Base-by-base conservation (phyloP, 1,139 yeast species). In the Saccharomyces hybrid region DNA sequence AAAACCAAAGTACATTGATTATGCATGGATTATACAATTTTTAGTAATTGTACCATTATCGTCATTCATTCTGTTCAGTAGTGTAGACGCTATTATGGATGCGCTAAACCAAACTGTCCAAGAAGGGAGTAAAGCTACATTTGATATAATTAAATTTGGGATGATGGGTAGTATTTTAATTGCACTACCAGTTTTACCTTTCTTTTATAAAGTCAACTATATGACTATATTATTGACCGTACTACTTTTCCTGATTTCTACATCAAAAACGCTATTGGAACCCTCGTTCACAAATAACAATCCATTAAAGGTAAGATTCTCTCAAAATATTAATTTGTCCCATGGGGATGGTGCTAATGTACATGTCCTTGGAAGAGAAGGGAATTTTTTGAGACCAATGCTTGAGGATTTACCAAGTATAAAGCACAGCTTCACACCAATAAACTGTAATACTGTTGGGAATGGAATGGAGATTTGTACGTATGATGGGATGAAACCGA, bases 1-100 rank as follows among this genome's bases (percentile, higher is more conserved):
- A 27, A 28, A 28, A 13, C 26, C 14, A 9, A 20, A 47, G 4
- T 38, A 38, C 13, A 38, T 8, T 4, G 44, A 84, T 48, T 88
- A 85, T 66, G 95, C 87, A 63, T 89, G 96, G 96, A 77, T 84
- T 7, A 61, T 88, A 27, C 96, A 89, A 68, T 88, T 81, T 62
- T 61, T 86, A 32, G 59, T 84, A 3, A 69, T 84, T 34, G 88
- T 84, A 6, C 96, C 96, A 4, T 51, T 86, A n/a, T 75, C 84
- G 0, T 73, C 82, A 1, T 76, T 79, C 48, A 59, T 84, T 29
- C 63, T 82, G 20, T 74, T 77, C 48, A 68, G 67, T 26, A 61
- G 71, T 23, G 81, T 84, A 1, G 76, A 74, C 56, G 73, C 86
- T 56, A 64, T 82, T 1, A 66, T 88, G 48, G 83, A 82, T 56